These are phyloP conservation scores for Cordyceps militaris DNA, from an alignment of 2,329 filamentous ascomycete genomes.

Conservation along the genomic window DNA sequence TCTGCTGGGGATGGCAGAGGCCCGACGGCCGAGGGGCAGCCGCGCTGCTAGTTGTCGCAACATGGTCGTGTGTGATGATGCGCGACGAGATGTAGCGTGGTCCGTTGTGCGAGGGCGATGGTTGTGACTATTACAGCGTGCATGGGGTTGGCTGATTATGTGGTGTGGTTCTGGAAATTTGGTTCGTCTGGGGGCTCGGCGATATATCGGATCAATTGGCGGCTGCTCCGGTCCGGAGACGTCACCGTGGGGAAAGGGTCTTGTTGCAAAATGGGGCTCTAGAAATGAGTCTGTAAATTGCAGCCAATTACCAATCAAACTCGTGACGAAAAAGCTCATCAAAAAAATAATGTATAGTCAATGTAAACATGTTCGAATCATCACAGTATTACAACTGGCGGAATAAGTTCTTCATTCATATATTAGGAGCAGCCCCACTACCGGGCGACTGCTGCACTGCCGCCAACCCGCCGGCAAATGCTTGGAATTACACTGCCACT, in stretches of 20 bases:
- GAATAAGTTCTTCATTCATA: background rate
- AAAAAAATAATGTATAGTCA: too few relatives aligned
- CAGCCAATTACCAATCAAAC: background rate
- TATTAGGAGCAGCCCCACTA: background rate
- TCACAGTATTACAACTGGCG: background rate
- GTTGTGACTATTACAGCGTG: background rate
- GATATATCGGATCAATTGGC: constrained; percentile 13
- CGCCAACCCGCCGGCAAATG: background rate
- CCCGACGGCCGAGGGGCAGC: constrained; percentile 23
- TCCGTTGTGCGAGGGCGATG: background rate
- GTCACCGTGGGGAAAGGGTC: background rate
- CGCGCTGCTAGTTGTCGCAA: constrained; percentile 30
- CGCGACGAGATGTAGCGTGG: background rate
- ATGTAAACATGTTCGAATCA: background rate
- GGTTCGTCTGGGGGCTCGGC: constrained; percentile 3
- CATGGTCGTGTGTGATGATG: constrained; percentile 20
- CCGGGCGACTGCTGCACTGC: background rate
- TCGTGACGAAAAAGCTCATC: too few relatives aligned
- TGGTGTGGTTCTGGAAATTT: constrained; percentile 12
- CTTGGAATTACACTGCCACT: background rate
- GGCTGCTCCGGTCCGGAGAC: background rate
- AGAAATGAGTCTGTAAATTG: background rate
- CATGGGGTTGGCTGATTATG: background rate
- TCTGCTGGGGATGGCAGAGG: constrained; percentile 8
- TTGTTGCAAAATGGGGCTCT: background rate